Conservation (phyloP, 2,329 filamentous ascomycete species). For the Microdochium trichocladiopsis region DNA sequence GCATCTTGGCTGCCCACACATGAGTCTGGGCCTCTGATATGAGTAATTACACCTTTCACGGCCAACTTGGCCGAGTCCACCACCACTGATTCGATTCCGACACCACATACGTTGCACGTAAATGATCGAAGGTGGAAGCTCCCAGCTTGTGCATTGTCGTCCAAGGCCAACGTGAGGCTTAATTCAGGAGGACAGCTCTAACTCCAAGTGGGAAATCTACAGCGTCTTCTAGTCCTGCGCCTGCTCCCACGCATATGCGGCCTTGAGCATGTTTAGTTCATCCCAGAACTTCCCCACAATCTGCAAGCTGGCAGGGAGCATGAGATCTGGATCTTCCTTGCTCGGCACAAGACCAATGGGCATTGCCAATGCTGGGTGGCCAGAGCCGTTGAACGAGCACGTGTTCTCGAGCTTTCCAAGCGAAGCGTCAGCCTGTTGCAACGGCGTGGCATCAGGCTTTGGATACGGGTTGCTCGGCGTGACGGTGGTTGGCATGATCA, state of each 20-base stretch:
- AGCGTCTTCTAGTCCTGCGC: constrained; percentile 16
- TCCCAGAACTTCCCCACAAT: constrained; percentile 18
- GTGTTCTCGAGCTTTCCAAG: constrained; percentile 14
- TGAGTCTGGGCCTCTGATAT: too few species aligned
- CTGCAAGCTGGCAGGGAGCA: constrained; percentile 17
- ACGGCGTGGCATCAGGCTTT: constrained; percentile 6
- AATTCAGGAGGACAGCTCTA: too few species aligned
- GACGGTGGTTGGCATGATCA: constrained; percentile 19
- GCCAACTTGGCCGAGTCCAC: too few species aligned
- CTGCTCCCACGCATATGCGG: constrained; percentile 19
- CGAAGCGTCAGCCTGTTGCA: constrained; percentile 8
- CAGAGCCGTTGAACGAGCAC: constrained; percentile 14
- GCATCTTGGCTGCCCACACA: too few species aligned
- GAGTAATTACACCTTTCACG: too few species aligned
- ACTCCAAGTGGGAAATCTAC: too few species aligned
- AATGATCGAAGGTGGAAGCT: too few species aligned
- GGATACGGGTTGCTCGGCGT: constrained; percentile 7
- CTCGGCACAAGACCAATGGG: constrained; percentile 18
- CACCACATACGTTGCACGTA: too few species aligned
- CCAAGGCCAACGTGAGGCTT: too few species aligned
- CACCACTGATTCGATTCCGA: too few species aligned
- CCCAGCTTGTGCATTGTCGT: too few species aligned
- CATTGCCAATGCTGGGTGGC: constrained; percentile 18
- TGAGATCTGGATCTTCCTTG: constrained; percentile 14
- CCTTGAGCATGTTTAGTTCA: constrained; percentile 15